phyloP scores from a whole-genome alignment of 208 protist species.

The Acanthamoeba culbertsoni region DNA sequence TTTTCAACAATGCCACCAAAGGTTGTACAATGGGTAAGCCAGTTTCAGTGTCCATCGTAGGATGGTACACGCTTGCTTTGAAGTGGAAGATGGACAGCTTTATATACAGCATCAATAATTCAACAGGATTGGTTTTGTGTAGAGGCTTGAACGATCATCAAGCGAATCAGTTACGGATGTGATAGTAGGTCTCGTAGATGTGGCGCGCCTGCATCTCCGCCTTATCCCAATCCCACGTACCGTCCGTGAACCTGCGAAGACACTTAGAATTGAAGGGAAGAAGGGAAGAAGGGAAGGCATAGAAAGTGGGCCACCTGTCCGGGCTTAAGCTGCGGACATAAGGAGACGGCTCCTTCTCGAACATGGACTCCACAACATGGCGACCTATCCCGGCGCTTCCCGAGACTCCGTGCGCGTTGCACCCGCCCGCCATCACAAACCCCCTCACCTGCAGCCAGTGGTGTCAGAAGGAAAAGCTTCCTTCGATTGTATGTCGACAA shows the following conservation, averaged over 20 bases:
- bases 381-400: constrained; percentile 44
- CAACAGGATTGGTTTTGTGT: neutral
- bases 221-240: constrained; percentile 11
- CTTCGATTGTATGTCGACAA: neutral
- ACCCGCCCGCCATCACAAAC: constrained; percentile 51
- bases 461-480: neutral
- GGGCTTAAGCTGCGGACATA: constrained; percentile 9
- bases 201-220: neutral
- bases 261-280: neutral
- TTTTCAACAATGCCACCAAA: too few relatives aligned
- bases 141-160: neutral
- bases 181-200: constrained; percentile 60
- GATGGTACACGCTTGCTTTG: too few relatives aligned
- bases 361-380: constrained; percentile 54
- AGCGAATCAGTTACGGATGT: neutral
- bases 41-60: too few relatives aligned
- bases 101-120: too few relatives aligned
- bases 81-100: too few relatives aligned
- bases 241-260: neutral
- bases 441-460: neutral
- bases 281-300: neutral
- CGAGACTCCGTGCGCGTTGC: constrained; percentile 54
- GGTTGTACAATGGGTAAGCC: too few relatives aligned
- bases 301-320: neutral
- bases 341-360: neutral